Conservation (phyloP, 805 yeast genomes). For the Yamadazyma tumulicola region DNA sequence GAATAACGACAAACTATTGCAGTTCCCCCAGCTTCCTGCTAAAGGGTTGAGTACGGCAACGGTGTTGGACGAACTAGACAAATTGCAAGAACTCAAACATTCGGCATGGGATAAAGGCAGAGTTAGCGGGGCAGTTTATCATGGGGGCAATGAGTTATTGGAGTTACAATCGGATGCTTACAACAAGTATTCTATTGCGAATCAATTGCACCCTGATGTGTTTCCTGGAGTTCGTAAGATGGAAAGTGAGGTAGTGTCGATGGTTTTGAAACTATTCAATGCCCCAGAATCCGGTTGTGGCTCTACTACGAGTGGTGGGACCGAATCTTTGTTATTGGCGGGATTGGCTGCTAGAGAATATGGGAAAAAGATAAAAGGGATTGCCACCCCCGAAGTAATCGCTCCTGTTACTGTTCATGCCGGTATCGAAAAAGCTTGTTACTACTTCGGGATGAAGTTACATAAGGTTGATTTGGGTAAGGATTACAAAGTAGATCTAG, state of each 20-base stretch:
- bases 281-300: conserved; percentile 68
- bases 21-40: conserved; percentile 53
- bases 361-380: conserved; percentile 56
- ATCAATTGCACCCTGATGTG: conserved; percentile 95
- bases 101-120: conserved; percentile 82
- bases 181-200: conserved; percentile 76
- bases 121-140: conserved; percentile 94
- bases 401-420: conserved; percentile 93
- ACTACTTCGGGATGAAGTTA: conserved; percentile 81
- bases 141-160: conserved; percentile 82
- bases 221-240: conserved; percentile 95
- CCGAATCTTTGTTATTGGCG: conserved; percentile 84
- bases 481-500: conserved; percentile 59
- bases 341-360: conserved; percentile 85
- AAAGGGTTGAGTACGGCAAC: conserved; percentile 49
- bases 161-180: conserved; percentile 75
- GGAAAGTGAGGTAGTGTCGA: conserved; percentile 92
- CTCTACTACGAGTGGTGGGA: conserved; percentile 89
- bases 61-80: conserved; percentile 51
- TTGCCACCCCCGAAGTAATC: conserved; percentile 74
- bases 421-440: conserved; percentile 89
- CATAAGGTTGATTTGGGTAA: conserved; percentile 78
- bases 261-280: conserved; percentile 78
- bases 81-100: conserved; percentile 51
- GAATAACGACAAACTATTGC: conserved; percentile 44